Percentiles rank a stretch among this genome's conserved stretches.
phyloP scores from a whole-genome alignment of 495 filamentous ascomycete genomes.

The Hypoxylon fragiforme region DNA sequence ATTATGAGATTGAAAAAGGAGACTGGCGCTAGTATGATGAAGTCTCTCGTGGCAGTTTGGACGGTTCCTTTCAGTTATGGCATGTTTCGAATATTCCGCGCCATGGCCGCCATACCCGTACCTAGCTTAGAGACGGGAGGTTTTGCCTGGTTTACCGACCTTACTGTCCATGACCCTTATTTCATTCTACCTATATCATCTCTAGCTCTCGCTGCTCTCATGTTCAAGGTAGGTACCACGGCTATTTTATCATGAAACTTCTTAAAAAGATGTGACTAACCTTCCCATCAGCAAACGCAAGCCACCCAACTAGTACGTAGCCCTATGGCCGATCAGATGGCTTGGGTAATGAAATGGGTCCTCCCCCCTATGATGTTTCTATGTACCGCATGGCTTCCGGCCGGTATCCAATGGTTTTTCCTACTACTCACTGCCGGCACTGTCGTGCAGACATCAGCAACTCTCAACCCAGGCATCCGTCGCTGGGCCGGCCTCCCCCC shows the following conservation, averaged over 20 bases:
- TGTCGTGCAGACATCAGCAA: slow-evolving; percentile 57
- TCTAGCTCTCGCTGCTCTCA: slow-evolving; percentile 38
- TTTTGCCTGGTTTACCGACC: slow-evolving; percentile 74
- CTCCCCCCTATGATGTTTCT: slow-evolving; percentile 64
- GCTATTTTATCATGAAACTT: not conserved
- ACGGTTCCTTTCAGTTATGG: slow-evolving; percentile 77
- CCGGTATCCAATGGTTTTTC: slow-evolving; percentile 75
- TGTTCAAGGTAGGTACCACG: slow-evolving; percentile 55
- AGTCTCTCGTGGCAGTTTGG: slow-evolving; percentile 59
- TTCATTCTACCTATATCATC: slow-evolving; percentile 68
- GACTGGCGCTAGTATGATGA: slow-evolving; percentile 57
- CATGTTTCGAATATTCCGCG: slow-evolving; percentile 73
- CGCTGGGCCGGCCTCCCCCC: slow-evolving; percentile 52
- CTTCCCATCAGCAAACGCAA: slow-evolving; percentile 35
- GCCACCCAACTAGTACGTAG: slow-evolving; percentile 37
- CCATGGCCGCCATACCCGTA: slow-evolving; percentile 77
- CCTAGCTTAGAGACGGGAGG: slow-evolving; percentile 73
- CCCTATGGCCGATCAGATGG: slow-evolving; percentile 43
- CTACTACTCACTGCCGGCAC: slow-evolving; percentile 58
- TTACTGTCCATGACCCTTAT: slow-evolving; percentile 76
- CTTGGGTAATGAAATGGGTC: slow-evolving; percentile 56
- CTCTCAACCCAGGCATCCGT: slow-evolving; percentile 56
- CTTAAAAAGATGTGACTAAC: slow-evolving; percentile 2
- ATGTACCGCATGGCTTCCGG: slow-evolving; percentile 68
- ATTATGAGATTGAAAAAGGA: slow-evolving; percentile 51